These are phyloP conservation scores for Volvariella volvacea DNA, from an alignment of 1,284 basidiomycete species.

Conservation along the genomic window DNA sequence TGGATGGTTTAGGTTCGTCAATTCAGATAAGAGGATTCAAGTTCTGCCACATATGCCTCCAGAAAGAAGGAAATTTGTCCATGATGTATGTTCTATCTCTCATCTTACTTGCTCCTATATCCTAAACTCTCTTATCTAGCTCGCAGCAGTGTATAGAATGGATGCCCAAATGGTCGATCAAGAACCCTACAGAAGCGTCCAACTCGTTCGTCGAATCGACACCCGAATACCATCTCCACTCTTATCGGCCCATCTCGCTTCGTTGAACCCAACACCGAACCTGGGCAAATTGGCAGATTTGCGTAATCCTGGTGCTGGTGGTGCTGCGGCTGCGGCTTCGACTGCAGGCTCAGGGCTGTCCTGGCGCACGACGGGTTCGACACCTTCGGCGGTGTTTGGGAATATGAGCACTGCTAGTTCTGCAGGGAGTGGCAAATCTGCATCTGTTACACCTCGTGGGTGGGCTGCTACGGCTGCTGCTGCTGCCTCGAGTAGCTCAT, in stretches of 20 bases:
- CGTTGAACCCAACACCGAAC: slow-evolving; percentile 22
- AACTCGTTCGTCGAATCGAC: slow-evolving; percentile 75
- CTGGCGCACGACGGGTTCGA: background rate
- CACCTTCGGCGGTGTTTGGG: slow-evolving; percentile 4
- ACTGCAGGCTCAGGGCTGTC: background rate
- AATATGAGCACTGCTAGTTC: background rate
- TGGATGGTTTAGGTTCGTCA: slow-evolving; percentile 47
- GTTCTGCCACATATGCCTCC: slow-evolving; percentile 79
- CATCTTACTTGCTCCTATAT: background rate
- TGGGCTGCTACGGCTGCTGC: background rate
- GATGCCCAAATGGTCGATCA: slow-evolving; percentile 80
- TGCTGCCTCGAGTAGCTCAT: background rate
- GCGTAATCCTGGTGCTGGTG: slow-evolving; percentile 16
- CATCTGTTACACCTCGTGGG: background rate
- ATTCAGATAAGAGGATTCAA: slow-evolving; percentile 61
- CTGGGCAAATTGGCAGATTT: slow-evolving; percentile 57
- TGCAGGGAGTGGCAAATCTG: background rate
- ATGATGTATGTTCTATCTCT: slow-evolving; percentile 36
- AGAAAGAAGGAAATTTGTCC: slow-evolving; percentile 74
- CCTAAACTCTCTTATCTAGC: slow-evolving; percentile 24
- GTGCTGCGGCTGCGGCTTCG: background rate
- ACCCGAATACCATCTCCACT: slow-evolving; percentile 69
- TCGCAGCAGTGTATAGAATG: slow-evolving; percentile 75
- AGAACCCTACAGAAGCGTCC: slow-evolving; percentile 70
- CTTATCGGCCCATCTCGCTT: slow-evolving; percentile 43